Conservation (phyloP, 352 stramenopile species). For the Sclerospora graminicola region DNA sequence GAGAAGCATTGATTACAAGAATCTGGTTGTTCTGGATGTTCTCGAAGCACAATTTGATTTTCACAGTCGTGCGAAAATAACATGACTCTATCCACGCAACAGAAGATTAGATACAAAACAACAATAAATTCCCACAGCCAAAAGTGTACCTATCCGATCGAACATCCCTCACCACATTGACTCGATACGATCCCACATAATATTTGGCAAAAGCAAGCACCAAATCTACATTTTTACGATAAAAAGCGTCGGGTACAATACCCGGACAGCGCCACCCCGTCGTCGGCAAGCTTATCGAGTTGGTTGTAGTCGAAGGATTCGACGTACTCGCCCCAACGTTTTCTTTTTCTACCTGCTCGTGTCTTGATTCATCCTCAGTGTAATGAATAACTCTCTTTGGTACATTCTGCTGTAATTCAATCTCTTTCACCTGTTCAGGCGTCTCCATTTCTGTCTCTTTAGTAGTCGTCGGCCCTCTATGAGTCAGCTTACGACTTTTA, state of each 20-base stretch:
- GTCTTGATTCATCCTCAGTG: no score
- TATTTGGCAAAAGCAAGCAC: slow-evolving; percentile 60
- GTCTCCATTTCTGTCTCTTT: not conserved
- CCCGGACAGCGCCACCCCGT: slow-evolving; percentile 52
- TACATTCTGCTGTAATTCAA: slow-evolving; percentile 2
- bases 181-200: slow-evolving; percentile 46
- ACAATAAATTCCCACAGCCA: no score
- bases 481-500: slow-evolving; percentile 48
- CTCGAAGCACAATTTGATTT: slow-evolving; percentile 40
- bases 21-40: slow-evolving; percentile 31
- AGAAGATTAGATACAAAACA: slow-evolving; percentile 1
- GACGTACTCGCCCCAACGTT: not conserved
- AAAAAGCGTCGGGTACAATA: slow-evolving; percentile 45
- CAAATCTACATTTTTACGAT: slow-evolving; percentile 34
- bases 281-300: slow-evolving; percentile 31
- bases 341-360: not conserved
- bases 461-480: slow-evolving; percentile 17
- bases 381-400: no score
- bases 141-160: slow-evolving; percentile 45
- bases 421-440: slow-evolving; percentile 3
- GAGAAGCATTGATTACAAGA: slow-evolving; percentile 44
- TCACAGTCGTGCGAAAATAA: slow-evolving; percentile 62
- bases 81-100: slow-evolving; percentile 32
- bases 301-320: not conserved
- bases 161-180: slow-evolving; percentile 55